Base-by-base conservation (phyloP, 345 rosid species). In the Rhizophora apiculata region DNA sequence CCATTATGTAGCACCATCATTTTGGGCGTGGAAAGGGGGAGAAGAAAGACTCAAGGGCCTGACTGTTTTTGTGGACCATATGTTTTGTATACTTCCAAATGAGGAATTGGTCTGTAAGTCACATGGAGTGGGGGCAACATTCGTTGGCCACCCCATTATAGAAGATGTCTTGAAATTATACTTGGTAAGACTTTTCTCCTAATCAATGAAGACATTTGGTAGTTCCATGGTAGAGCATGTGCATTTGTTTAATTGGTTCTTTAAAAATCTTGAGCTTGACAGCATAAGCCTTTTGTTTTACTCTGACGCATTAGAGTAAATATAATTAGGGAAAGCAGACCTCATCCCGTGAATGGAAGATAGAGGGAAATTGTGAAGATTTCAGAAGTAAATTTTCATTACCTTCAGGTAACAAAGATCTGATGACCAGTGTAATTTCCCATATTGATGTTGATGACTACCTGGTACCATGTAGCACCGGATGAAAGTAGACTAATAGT, bases 21-120 rank as follows among this genome's bases (percentile, higher is more conserved):
- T 89, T 72, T 91, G 98, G 98, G 98, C 97, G 1, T 94, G 98
- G 97, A 89, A 81, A 88, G 98, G 97, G 62, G 97, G 96, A 70
- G 96, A 89, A 58, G 82, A 83, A 62, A 86, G 98, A 68, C 90
- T 94, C 48, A 74, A 77, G 69, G 79, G 82, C 72, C 85, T 91
- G 22, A 79, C 90, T 67, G 68, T 78, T 65, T 89, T 87, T 70
- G 88, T 94, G 77, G 97, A 94, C 78, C 95, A 94, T 82, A 74
- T 94, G 60, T 87, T 94, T 55, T 91, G 98, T 69, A 91, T 94
- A 83, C 97, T 91, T 67, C 97, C 96, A 3, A 82, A 81, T 68
- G 97, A 94, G 81, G 95, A 81, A 52, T 63, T 49, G 26, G 83
- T 83, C 71, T 91, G 95, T 77, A 72, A 63, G 71, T 87, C 70